Conservation (phyloP, 495 filamentous ascomycete species). For the Penicillium steckii region DNA sequence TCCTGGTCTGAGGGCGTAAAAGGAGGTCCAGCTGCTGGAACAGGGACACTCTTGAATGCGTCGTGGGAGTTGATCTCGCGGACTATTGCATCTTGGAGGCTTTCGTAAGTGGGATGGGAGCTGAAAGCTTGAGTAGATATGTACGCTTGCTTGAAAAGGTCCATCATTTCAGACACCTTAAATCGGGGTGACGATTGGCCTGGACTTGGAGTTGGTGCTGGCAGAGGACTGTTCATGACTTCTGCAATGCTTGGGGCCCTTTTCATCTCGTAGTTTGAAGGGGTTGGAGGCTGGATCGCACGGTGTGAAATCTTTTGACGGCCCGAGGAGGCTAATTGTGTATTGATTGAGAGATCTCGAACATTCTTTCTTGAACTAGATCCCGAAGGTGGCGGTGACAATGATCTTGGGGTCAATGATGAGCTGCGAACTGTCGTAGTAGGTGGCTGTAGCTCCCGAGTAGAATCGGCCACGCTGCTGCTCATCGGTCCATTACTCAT, state of each 20-base stretch:
- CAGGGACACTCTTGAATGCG: slow-evolving; percentile 40
- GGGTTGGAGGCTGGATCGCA: slow-evolving; percentile 44
- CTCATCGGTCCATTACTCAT: slow-evolving; percentile 5
- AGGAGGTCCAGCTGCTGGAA: slow-evolving; percentile 33
- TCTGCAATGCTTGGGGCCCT: slow-evolving; percentile 43
- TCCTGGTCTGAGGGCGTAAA: slow-evolving; percentile 36
- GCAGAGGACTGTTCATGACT: slow-evolving; percentile 44
- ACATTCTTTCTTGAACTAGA: slow-evolving; percentile 36
- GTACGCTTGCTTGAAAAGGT: slow-evolving; percentile 42
- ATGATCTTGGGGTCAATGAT: slow-evolving; percentile 13
- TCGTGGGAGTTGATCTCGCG: slow-evolving; percentile 51
- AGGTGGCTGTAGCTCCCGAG: slow-evolving; percentile 6
- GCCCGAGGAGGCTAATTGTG: slow-evolving; percentile 33
- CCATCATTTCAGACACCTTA: slow-evolving; percentile 45
- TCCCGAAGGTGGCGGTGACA: slow-evolving; percentile 19
- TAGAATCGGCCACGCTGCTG: slow-evolving; percentile 2
- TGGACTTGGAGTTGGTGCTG: slow-evolving; percentile 21
- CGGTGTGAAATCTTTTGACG: slow-evolving; percentile 36
- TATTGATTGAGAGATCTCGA: slow-evolving; percentile 45
- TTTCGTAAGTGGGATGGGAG: slow-evolving; percentile 42
- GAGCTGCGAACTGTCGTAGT: slow-evolving; percentile 11
- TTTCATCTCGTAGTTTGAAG: slow-evolving; percentile 25
- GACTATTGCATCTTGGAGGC: slow-evolving; percentile 46
- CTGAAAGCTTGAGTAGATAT: slow-evolving; percentile 29
- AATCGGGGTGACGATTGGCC: slow-evolving; percentile 23